Base-by-base conservation (phyloP, 208 protist species). In the Wallacemonas collosoma region DNA sequence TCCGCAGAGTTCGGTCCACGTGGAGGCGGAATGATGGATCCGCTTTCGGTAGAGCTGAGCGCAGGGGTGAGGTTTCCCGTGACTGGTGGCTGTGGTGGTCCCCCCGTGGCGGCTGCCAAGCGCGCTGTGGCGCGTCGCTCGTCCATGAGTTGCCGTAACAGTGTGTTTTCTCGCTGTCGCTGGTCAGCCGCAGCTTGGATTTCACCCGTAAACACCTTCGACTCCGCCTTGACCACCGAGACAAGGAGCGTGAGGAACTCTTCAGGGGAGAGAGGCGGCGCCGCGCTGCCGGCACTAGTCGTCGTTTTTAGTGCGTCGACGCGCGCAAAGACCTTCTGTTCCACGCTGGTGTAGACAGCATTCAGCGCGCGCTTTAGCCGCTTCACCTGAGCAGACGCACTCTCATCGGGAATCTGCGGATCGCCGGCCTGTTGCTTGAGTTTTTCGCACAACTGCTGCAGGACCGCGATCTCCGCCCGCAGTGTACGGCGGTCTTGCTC, bases 331-430 rank as follows among this genome's bases (percentile, higher is more conserved):
- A 93, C 35, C 50, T 87, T 72, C 17, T 65, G 72, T 68, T 90
- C 85, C 17, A 85, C 71, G 17, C 77, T 69, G 17, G 68, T 75
- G 54, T 89, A 90, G 14, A 85, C 68, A 2, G 78, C 76, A 67
- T 90, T 93, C 68, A 93, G 56, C 26, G 73, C 76, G 41, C 85
- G 80, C 50, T 83, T 79, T 3, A 93, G 68, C 2, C 73, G 66
- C 55, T 87, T 86, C 68, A 83, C 81, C 67, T 83, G 78, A 47
- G 73, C 65, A 40, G 65, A 50, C 48, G 64, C 68, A 15, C 55
- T 80, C 57, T 82, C 78, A 48, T 72, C 68, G 1, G 71, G 65
- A 17, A 75, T 65, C 6, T 70, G 71, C 8, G 76, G 68, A 47
- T 75, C 76, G 4, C 55, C 68, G 26, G 60, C 61, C 26, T 74